phyloP scores from a whole-genome alignment of 2,329 filamentous ascomycete genomes.

The Fusarium udum region DNA sequence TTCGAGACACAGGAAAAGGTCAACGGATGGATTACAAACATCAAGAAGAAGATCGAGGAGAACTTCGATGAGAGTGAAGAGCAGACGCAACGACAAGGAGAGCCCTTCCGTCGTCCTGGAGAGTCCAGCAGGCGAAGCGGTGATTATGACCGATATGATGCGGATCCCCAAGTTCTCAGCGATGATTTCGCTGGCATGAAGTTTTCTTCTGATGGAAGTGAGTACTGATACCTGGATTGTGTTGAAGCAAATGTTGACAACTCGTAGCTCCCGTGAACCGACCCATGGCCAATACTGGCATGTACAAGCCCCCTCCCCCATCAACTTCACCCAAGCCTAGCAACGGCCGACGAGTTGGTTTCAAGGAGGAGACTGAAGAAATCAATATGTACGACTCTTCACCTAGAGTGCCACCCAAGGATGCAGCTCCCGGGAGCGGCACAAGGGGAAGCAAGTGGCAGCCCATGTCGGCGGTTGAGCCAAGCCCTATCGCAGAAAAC shows the following conservation, averaged over 20 bases:
- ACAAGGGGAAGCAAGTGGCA: slow-evolving; percentile 95
- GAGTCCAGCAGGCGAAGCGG: slow-evolving; percentile 77
- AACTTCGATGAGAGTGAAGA: slow-evolving; percentile 78
- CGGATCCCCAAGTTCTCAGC: slow-evolving; percentile 87
- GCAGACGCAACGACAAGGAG: slow-evolving; percentile 42
- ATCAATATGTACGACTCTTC: slow-evolving; percentile 78
- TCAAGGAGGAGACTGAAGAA: slow-evolving; percentile 76
- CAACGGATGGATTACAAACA: slow-evolving; percentile 88
- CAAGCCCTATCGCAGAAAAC: slow-evolving; percentile 85
- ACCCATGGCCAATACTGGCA: slow-evolving; percentile 77
- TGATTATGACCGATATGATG: slow-evolving; percentile 92
- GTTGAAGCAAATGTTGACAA: slow-evolving; percentile 28
- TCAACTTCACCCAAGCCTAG: slow-evolving; percentile 60
- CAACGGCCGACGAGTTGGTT: slow-evolving; percentile 64
- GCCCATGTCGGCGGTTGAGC: slow-evolving; percentile 83
- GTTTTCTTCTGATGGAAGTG: slow-evolving; percentile 70
- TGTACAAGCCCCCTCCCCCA: slow-evolving; percentile 76
- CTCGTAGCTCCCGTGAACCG: slow-evolving; percentile 57
- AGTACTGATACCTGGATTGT: slow-evolving; percentile 43
- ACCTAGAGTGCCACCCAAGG: slow-evolving; percentile 64
- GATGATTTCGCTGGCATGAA: slow-evolving; percentile 86
- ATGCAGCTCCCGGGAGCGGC: slow-evolving; percentile 55
- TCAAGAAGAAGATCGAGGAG: slow-evolving; percentile 94
- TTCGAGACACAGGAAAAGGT: slow-evolving; percentile 92
- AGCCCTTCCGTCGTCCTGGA: slow-evolving; percentile 61